Conservation (phyloP, 305 asterid species). For the Galium porrigens region DNA sequence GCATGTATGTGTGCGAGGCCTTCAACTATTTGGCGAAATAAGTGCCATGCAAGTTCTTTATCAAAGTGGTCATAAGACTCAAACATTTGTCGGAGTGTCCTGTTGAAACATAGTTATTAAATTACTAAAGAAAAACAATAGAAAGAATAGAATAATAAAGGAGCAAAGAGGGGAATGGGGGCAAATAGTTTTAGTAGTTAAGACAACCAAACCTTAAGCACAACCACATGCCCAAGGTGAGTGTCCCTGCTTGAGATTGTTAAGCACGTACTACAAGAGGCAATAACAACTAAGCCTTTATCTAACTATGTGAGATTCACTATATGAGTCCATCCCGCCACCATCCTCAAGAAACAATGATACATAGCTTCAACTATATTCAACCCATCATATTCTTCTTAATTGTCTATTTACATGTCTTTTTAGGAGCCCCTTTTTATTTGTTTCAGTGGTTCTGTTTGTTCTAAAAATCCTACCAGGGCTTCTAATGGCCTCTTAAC, state of each 20-base stretch:
- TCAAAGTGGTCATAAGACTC: slow-evolving; percentile 79
- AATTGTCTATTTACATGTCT: neutral
- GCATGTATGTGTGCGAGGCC: slow-evolving; percentile 92
- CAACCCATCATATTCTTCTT: no score
- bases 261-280: neutral
- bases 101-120: slow-evolving; percentile 28
- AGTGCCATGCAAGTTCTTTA: slow-evolving; percentile 89
- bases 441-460: slow-evolving; percentile 1
- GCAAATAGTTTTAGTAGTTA: neutral
- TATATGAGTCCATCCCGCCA: neutral
- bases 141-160: neutral
- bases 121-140: slow-evolving; percentile 7
- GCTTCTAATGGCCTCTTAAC: neutral
- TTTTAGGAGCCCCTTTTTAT: neutral
- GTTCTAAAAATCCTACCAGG: neutral
- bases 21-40: slow-evolving; percentile 88
- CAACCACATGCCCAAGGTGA: neutral
- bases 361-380: neutral
- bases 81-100: slow-evolving; percentile 85
- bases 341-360: neutral
- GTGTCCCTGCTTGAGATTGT: neutral
- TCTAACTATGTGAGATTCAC: neutral
- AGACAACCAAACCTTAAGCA: neutral
- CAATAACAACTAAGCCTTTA: neutral
- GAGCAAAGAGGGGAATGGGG: neutral